Base-by-base conservation (phyloP, 768 basidiomycete species). In the Exsudoporus frostii region DNA sequence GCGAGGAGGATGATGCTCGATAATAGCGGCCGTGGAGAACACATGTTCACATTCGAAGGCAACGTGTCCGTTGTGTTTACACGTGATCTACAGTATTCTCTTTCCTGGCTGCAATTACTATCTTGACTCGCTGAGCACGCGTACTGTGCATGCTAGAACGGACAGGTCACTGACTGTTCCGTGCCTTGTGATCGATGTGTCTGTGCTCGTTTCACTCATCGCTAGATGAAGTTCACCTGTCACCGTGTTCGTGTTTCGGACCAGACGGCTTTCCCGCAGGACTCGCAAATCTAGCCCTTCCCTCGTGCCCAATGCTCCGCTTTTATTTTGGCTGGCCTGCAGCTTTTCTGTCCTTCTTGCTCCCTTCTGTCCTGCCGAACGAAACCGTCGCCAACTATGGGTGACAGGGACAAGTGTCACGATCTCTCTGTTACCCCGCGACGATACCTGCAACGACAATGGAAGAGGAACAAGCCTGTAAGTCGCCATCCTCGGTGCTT, bases 381-480 rank as follows among this genome's bases (percentile, higher is more conserved):
- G 13, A 40, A 19, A 22, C 27, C 19, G 45, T 46, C 22, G 7
- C 20, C 25, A 46, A 4, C 47, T 2, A 66, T 68, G 64, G 45
- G n/a, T 27, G 59, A 56, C 50, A 46, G 46, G 47, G 20, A 27
- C 41, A 32, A 52, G 53, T 25, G 40, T 51, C 55, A 57, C 19
- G 69, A 69, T 37, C 47, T 58, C 13, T 57, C 64, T 30, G 45
- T 33, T 20, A 55, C 62, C 38, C 65, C 70, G 24, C 68, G 56
- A 55, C 70, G 74, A 33, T 71, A 74, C 53, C 58, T 75, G 32
- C 69, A 65, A 34, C 58, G 76, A 50, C 70, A 77, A 50, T 77
- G 76, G 76, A 76, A 71, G 61, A 65, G 62, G 51, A 72, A 74
- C 45, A 76, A 74, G 59, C 68, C 73, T 9, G 76, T 74, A 46